Evolutionary conservation across 2,329 filamentous ascomycete species (phyloP).

Genomic region (Monilinia vaccinii-corymbosi): DNA sequence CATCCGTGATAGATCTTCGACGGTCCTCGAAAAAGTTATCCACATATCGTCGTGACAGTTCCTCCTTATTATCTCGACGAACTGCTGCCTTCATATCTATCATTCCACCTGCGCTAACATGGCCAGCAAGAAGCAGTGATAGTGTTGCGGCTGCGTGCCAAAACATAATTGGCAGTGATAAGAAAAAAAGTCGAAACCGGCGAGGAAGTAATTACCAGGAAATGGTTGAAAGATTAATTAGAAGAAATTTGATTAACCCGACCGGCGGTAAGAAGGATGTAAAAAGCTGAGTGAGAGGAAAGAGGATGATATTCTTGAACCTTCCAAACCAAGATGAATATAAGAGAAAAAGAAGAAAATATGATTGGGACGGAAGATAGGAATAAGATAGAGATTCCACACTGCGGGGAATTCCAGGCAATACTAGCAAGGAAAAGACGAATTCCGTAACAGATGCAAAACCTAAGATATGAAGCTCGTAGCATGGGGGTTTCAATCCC

Average conservation of each 20-base stretch:
- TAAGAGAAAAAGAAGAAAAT: constrained; percentile 7
- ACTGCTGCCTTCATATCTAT: constrained; percentile 7
- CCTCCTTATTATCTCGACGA: constrained; percentile 15
- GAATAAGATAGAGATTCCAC: constrained; percentile 12
- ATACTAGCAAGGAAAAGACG: constrained; percentile 11
- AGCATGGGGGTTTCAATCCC: background rate
- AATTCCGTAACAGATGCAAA: background rate
- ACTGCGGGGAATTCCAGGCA: constrained; percentile 7
- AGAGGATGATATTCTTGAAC: constrained; percentile 20
- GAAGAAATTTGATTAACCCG: constrained; percentile 15
- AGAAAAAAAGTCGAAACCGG: background rate
- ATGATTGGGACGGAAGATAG: constrained; percentile 2
- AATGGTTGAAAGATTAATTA: constrained; percentile 5
- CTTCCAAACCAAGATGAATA: constrained; percentile 14
- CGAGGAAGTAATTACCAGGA: constrained; percentile 2
- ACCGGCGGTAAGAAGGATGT: constrained; percentile 22
- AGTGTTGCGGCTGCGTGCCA: constrained; percentile 14
- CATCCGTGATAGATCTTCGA: constrained; percentile 1
- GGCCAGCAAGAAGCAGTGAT: constrained; percentile 21
- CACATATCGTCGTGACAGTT: constrained; percentile 26
- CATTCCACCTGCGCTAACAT: constrained; percentile 24
- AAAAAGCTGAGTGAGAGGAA: constrained; percentile 14
- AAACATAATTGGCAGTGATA: constrained; percentile 18
- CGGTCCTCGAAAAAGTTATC: constrained; percentile 22
- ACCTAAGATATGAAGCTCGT: background rate